Base-by-base conservation (phyloP, 2,329 filamentous ascomycete genomes). In the Penicillium sp. region DNA sequence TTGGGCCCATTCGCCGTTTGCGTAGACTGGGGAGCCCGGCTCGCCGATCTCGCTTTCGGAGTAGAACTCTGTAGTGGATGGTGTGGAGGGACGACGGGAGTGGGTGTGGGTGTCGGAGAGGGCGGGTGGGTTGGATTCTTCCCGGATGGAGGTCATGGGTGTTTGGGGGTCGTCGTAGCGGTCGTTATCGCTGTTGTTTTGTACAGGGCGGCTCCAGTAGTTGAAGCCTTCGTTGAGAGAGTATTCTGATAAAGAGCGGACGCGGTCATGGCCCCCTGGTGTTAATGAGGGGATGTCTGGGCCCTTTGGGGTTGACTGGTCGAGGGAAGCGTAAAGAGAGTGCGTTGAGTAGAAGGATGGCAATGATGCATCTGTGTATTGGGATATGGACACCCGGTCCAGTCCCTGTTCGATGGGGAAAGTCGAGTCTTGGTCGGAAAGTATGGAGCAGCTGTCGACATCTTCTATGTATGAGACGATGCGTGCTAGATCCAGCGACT, bases 401-500 rank as follows among this genome's bases (percentile, higher is more conserved):
- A 61, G 47, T 46, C 59, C 54, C 27, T 59, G 47, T 9, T 64
- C 62, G 27, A 58, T 14, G n/a, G 60, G 54, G 44, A 62, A 65
- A 5, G 5, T 58, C 13, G 68, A 69, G 32, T 69, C 67, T 11
- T 62, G 61, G 14, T 57, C 36, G 3, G 67, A 63, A 7, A 58
- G 18, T 14, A 59, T 22, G 4, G 63, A 66, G 46, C 62, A 67
- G 34, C 42, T 54, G 52, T 72, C 66, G n/a, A 68, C 65, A 40
- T 71, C 69, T 45, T 73, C 70, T 31, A 72, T 71, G 43, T 66
- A 71, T 8, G 71, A 73, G 29, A 72, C 67, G 18, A 74, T 72
- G 16, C 68, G 65, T 11, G 69, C 63, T n/a, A 71, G 58, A 46
- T 69, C 65, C 16, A 73, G 56, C 9, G 71, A 74, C 47, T 70